Evolutionary conservation across 805 yeast species (phyloP).

Genomic region (Lipomyces sp.): DNA sequence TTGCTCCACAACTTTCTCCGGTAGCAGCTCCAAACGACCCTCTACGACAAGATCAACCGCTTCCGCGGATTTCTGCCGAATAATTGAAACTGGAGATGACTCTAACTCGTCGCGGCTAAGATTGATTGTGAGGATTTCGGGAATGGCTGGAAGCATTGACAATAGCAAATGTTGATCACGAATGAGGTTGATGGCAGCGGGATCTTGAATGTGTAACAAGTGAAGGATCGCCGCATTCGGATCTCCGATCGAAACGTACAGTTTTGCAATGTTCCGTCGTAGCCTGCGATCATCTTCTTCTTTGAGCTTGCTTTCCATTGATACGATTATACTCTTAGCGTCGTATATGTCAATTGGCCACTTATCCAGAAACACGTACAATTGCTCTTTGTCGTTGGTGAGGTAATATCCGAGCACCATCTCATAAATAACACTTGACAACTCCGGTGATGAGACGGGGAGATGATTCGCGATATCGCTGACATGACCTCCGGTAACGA

Average conservation of each 20-base stretch:
- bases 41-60: slow-evolving; percentile 62
- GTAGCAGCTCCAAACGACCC: slow-evolving; percentile 67
- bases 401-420: slow-evolving; percentile 55
- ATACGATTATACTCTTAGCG: slow-evolving; percentile 49
- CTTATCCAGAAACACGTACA: slow-evolving; percentile 51
- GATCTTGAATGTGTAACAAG: slow-evolving; percentile 61
- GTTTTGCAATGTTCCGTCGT: slow-evolving; percentile 39
- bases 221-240: slow-evolving; percentile 69
- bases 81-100: slow-evolving; percentile 50
- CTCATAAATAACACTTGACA: slow-evolving; percentile 52
- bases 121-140: slow-evolving; percentile 47
- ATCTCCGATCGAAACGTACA: slow-evolving; percentile 63
- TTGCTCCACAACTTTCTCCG: slow-evolving; percentile 55
- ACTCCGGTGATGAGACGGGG: slow-evolving; percentile 56
- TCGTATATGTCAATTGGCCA: slow-evolving; percentile 69
- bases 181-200: slow-evolving; percentile 60
- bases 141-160: slow-evolving; percentile 32
- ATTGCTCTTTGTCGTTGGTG: slow-evolving; percentile 45
- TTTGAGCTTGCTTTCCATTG: slow-evolving; percentile 56
- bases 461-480: slow-evolving; percentile 56
- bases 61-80: slow-evolving; percentile 51
- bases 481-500: slow-evolving; percentile 55
- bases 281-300: slow-evolving; percentile 33
- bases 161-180: slow-evolving; percentile 60
- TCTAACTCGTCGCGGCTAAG: slow-evolving; percentile 49